Evolutionary conservation across 257 asterid species (phyloP), one percentile per base, ranked within the genome.

Genomic region (Solanum peruvianum): DNA sequence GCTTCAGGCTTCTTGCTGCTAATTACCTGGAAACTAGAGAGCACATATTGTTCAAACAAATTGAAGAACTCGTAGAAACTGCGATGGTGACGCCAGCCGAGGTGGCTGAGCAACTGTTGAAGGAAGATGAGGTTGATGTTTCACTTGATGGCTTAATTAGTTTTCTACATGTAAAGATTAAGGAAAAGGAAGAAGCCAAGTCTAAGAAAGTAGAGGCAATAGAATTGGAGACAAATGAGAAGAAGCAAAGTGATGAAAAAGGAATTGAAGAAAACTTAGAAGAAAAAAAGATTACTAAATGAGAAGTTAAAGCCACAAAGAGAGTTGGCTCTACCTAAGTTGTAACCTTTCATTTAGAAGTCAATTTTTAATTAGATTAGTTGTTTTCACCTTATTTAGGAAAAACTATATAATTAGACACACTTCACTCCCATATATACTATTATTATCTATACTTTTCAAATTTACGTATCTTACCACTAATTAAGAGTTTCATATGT

Each of bases 31-130:
- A 89, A 5, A 71, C 92, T 11, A 85, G 84, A 58, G 92, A 90
- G 8, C 96, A 94, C 84, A 42, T 11, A 2, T 82, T 88, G 78
- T 92, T 94, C 47, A 42, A 86, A 86, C 92, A 93, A 85, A 91
- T 94, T 13, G 95, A 92, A 84, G 93, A 84, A 6, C 84, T 87
- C 89, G 88, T 95, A 9, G 73, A 6, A n/a, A 86, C 60, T 21
- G 91, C 91, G 0, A 89, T 91, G 27, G 91, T 88, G 1, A 94
- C 95, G 3, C 98, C 98, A 0, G 96, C 98, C 29, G 94, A 95
- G 88, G 94, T 94, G 21, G 98, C 98, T 1, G 98, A 94, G 91
- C 95, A 92, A 62, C 91, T 95, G 85, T 89, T 95, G 88, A 92
- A 91, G 92, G 75, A 78, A 9, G 94, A 93, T 31, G 95, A 93